A percentile compares a stretch with the other conserved stretches of the same genome.
Evolutionary conservation across 139 green algal species (phyloP).

Genomic region (Chlamydomonas sp.): DNA sequence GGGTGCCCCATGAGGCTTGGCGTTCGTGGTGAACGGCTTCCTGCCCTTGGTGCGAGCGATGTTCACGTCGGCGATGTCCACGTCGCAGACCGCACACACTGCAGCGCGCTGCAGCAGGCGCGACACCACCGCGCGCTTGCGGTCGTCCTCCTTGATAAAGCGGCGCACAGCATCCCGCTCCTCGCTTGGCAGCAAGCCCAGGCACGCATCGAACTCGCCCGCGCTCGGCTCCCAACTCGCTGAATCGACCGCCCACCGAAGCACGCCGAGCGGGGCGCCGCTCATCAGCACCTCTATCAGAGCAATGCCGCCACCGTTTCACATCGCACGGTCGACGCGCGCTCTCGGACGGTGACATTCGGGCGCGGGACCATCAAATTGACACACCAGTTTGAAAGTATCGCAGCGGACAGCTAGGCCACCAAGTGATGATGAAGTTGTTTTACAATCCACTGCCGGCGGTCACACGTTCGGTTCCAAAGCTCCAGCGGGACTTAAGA

Average conservation of each 20-base stretch:
- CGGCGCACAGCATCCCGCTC: background rate
- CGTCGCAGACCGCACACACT: constrained; percentile 7
- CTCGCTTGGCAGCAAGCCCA: constrained; percentile 6
- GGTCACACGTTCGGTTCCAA: too few species aligned
- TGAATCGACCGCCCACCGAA: constrained; percentile 19
- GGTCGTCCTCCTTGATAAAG: constrained; percentile 24
- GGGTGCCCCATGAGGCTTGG: background rate
- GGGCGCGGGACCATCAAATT: constrained; percentile 9
- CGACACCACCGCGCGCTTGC: constrained; percentile 36
- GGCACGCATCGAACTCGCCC: constrained; percentile 12
- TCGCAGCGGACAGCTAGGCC: background rate
- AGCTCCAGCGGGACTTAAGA: too few species aligned
- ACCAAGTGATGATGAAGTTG: too few species aligned
- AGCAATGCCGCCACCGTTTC: too few species aligned
- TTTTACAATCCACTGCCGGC: too few species aligned
- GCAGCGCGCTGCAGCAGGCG: constrained; percentile 30
- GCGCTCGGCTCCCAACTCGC: constrained; percentile 10
- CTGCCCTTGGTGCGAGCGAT: constrained; percentile 44
- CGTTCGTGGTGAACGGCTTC: constrained; percentile 43
- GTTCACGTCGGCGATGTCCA: constrained; percentile 20
- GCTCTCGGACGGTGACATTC: too few species aligned
- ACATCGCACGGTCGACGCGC: too few species aligned
- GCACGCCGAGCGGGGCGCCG: too few species aligned
- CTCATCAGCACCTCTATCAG: too few species aligned
- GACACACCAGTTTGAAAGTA: background rate